These are phyloP conservation scores for Ajuga reptans DNA, from an alignment of 305 asterid species.

Conservation along the genomic window DNA sequence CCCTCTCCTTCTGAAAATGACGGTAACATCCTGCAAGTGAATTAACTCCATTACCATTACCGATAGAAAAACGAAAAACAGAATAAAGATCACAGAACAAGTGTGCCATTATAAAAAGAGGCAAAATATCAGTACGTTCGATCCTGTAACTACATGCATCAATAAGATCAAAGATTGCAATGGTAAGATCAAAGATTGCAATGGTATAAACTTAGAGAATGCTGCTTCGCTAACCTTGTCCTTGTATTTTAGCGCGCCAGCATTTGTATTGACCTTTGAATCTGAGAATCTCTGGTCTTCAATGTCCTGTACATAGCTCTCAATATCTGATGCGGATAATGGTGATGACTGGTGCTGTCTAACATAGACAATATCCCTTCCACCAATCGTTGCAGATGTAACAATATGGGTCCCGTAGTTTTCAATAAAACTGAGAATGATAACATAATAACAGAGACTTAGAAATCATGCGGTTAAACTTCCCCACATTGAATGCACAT, in stretches of 20 bases:
- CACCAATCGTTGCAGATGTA: slow-evolving; percentile 90
- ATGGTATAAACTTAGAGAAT: background rate
- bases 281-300: slow-evolving; percentile 87
- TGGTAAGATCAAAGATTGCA: no score
- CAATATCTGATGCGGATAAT: slow-evolving; percentile 59
- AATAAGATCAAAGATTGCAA: background rate
- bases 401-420: slow-evolving; percentile 94
- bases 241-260: slow-evolving; percentile 77
- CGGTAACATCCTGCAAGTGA: slow-evolving; percentile 84
- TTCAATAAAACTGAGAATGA: slow-evolving; percentile 77
- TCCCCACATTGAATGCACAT: background rate
- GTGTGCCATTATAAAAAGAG: background rate
- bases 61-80: background rate
- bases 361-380: slow-evolving; percentile 80
- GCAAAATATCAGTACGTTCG: background rate
- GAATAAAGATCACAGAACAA: slow-evolving; percentile 1
- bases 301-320: slow-evolving; percentile 75
- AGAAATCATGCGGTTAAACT: slow-evolving; percentile 2
- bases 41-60: background rate
- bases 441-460: slow-evolving; percentile 23
- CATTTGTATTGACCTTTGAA: slow-evolving; percentile 53
- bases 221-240: slow-evolving; percentile 71
- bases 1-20: slow-evolving; percentile 95
- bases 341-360: slow-evolving; percentile 93
- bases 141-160: background rate